phyloP scores from a whole-genome alignment of 306 rosid genomes.

The Parietaria judaica region DNA sequence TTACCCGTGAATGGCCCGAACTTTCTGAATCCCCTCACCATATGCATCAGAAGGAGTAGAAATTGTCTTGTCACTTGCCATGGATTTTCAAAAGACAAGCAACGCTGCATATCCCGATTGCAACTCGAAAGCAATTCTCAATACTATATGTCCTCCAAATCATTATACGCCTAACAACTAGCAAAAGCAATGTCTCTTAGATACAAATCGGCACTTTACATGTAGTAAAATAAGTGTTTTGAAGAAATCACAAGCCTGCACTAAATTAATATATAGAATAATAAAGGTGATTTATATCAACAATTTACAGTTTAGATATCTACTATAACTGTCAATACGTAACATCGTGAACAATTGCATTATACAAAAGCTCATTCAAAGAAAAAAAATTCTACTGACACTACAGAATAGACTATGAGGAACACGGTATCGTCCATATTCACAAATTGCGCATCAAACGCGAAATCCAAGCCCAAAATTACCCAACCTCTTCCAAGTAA shows the following conservation, averaged over 20 bases:
- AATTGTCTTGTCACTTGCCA: conserved; percentile 53
- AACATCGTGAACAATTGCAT: too few species aligned
- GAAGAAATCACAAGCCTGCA: neutral
- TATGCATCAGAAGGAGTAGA: conserved; percentile 40
- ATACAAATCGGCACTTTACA: conserved; percentile 18
- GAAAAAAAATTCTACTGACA: too few species aligned
- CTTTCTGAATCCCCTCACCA: conserved; percentile 41
- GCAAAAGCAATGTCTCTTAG: conserved; percentile 24
- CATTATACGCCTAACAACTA: conserved; percentile 45
- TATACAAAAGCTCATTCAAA: too few species aligned
- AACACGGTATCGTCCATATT: too few species aligned
- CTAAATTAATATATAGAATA: too few species aligned
- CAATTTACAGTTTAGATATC: too few species aligned
- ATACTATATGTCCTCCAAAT: conserved; percentile 46
- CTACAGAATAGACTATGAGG: too few species aligned
- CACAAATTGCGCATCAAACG: too few species aligned
- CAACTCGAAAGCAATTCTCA: conserved; percentile 36
- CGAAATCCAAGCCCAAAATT: neutral
- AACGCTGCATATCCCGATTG: conserved; percentile 40
- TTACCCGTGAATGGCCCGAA: conserved; percentile 68
- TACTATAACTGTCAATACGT: too few species aligned
- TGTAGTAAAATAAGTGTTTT: conserved; percentile 8
- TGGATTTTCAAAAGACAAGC: conserved; percentile 34
- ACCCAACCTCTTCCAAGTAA: too few species aligned
- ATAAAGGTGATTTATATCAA: too few species aligned